Evolutionary conservation across 768 basidiomycete species (phyloP).

Genomic region (Russula ochroleuca): DNA sequence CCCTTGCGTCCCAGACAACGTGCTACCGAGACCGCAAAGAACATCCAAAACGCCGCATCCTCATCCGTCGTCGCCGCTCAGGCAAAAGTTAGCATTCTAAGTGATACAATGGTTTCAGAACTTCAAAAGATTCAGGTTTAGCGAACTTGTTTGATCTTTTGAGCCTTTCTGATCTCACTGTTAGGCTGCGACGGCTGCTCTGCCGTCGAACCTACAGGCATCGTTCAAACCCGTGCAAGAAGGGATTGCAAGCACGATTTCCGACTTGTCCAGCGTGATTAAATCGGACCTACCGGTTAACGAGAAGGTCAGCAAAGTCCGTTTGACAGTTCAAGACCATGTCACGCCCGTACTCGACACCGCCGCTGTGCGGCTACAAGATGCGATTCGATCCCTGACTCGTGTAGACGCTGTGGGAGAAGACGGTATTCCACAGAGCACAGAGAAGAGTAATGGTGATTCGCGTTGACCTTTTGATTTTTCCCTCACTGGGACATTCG

Average conservation of each 20-base stretch:
- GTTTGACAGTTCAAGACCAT: conserved; percentile 54
- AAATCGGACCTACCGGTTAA: conserved; percentile 53
- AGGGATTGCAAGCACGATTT: conserved; percentile 49
- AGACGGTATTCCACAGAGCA: conserved; percentile 2
- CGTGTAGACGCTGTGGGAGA: conserved; percentile 29
- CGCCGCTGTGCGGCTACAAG: conserved; percentile 33
- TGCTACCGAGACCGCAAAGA: conserved; percentile 62
- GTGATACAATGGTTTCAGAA: conserved; percentile 61
- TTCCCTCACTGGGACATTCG: not conserved
- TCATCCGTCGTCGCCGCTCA: conserved; percentile 53
- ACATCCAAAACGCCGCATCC: conserved; percentile 56
- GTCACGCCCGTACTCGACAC: conserved; percentile 58
- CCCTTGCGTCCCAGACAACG: conserved; percentile 47
- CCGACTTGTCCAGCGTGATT: conserved; percentile 52
- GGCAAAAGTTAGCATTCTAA: conserved; percentile 53
- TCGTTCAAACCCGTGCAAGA: conserved; percentile 57
- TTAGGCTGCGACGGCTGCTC: conserved; percentile 51
- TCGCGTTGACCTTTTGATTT: conserved; percentile 19
- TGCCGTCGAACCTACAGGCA: conserved; percentile 51
- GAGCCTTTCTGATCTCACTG: not conserved
- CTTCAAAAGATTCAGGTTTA: conserved; percentile 54
- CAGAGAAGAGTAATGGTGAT: conserved; percentile 23
- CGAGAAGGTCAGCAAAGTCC: conserved; percentile 57
- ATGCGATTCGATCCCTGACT: conserved; percentile 31
- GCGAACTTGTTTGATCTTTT: not conserved